phyloP scores from a whole-genome alignment of 2,329 filamentous ascomycete genomes.

The Diaporthe eres region DNA sequence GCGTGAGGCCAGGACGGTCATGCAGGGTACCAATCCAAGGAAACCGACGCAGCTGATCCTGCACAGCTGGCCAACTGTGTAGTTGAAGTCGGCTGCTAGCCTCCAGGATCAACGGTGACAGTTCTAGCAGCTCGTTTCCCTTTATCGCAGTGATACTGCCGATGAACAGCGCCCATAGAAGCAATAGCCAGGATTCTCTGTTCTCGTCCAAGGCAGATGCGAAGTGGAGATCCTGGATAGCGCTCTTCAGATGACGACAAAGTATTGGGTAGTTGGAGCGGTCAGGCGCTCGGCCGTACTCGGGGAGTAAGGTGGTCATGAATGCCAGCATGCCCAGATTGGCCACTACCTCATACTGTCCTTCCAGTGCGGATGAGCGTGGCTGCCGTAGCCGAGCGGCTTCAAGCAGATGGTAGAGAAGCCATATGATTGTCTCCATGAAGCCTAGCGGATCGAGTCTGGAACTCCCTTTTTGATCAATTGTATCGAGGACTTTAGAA shows the following conservation, averaged over 20 bases:
- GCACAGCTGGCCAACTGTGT: neutral
- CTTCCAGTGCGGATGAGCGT: neutral
- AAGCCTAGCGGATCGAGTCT: neutral
- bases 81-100: neutral
- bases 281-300: neutral
- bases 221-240: neutral
- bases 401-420: neutral
- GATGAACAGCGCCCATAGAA: neutral
- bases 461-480: neutral
- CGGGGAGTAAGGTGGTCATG: neutral
- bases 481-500: neutral
- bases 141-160: neutral
- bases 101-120: neutral
- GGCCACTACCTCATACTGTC: neutral
- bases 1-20: neutral
- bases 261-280: neutral
- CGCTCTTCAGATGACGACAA: neutral
- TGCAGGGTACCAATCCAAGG: neutral
- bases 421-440: neutral
- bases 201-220: neutral
- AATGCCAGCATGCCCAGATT: neutral
- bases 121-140: neutral
- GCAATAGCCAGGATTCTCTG: neutral
- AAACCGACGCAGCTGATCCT: neutral
- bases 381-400: neutral